These are phyloP conservation scores for Racocetra persica DNA, from an alignment of 371 early-diverging fungal species.

Conservation along the genomic window DNA sequence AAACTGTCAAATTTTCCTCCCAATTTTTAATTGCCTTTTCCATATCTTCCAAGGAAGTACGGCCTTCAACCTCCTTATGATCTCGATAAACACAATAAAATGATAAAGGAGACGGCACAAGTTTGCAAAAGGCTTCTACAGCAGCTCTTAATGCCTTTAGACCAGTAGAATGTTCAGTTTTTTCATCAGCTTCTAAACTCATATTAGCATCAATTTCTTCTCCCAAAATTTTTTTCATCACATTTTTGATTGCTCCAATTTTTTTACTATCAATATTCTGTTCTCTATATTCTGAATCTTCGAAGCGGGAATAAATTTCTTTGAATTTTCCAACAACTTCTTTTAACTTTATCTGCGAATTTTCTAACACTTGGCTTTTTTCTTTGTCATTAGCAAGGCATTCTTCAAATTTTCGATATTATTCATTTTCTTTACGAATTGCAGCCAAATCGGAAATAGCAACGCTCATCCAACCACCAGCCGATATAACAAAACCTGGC, in stretches of 20 bases:
- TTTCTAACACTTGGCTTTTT: background rate
- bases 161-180: background rate
- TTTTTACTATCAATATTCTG: background rate
- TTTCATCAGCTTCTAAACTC: no score
- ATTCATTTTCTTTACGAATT: constrained; percentile 1
- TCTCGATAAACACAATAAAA: constrained; percentile 3
- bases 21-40: background rate
- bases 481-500: background rate
- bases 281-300: background rate
- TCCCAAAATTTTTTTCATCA: background rate
- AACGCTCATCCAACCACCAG: background rate
- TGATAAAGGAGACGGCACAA: background rate
- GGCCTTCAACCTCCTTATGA: background rate
- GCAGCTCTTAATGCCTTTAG: background rate
- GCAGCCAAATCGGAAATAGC: background rate
- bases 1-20: background rate
- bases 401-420: background rate
- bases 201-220: background rate
- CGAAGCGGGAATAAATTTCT: background rate
- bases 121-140: background rate
- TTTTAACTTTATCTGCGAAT: background rate
- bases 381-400: background rate
- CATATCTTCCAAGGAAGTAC: constrained; percentile 17
- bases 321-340: background rate
- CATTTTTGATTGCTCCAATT: background rate